These are phyloP conservation scores for Xylaria curta DNA, from an alignment of 495 filamentous ascomycete genomes.

Conservation along the genomic window DNA sequence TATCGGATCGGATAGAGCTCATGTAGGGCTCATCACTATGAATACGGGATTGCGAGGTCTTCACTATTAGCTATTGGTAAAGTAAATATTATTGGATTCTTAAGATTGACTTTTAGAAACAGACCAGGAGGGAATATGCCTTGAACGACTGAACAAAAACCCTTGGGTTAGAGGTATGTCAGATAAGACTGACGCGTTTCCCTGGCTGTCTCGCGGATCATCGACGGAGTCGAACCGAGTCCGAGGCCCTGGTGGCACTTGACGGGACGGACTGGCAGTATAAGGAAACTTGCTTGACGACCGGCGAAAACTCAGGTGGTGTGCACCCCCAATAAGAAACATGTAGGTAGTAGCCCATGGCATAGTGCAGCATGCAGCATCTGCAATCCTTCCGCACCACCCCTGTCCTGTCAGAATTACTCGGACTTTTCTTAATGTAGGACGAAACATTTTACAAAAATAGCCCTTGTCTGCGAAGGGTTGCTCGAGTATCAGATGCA, in stretches of 20 bases:
- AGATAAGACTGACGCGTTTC: neutral
- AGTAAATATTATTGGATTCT: neutral
- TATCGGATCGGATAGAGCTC: constrained; percentile 23
- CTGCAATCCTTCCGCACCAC: constrained; percentile 16
- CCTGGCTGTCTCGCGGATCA: neutral
- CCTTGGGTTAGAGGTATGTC: neutral
- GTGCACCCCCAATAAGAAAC: constrained; percentile 1
- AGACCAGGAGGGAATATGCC: neutral
- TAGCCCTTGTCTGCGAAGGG: constrained; percentile 6
- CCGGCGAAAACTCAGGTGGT: neutral
- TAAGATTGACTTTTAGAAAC: neutral
- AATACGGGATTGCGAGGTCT: neutral
- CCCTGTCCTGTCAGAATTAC: constrained; percentile 8
- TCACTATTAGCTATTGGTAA: neutral
- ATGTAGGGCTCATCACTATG: neutral
- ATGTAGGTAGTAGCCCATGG: neutral
- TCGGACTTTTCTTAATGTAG: constrained; percentile 16
- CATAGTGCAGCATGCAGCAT: constrained; percentile 1
- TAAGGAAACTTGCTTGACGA: constrained; percentile 1
- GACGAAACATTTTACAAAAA: constrained; percentile 21
- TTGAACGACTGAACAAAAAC: neutral
- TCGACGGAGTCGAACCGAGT: neutral
- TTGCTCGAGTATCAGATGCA: constrained; percentile 20
- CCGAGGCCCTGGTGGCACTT: constrained; percentile 7
- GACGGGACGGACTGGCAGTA: constrained; percentile 1